A percentile compares a stretch with the other conserved stretches of the same genome.
Conservation (phyloP, 495 filamentous ascomycete species). For the Terfezia boudieri region DNA sequence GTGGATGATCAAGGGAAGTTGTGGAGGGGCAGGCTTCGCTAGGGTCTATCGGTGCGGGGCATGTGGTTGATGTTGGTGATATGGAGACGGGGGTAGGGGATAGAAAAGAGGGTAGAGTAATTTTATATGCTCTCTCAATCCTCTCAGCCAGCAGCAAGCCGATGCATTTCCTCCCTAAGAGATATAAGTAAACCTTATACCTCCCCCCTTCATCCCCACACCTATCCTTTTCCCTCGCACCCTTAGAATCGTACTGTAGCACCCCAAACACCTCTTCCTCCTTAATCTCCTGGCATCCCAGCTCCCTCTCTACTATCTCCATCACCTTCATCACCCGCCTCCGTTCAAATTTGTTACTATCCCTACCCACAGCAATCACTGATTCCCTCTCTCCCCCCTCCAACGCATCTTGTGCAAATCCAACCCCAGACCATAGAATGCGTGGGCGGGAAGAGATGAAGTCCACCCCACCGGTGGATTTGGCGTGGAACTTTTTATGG, state of each 20-base stretch:
- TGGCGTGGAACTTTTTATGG: conserved; percentile 46
- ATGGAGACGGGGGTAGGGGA: not conserved
- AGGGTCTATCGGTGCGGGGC: not conserved
- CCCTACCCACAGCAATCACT: not conserved
- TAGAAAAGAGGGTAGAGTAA: conserved; percentile 1
- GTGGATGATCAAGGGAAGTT: not conserved
- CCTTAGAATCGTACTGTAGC: conserved; percentile 7
- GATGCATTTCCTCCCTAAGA: conserved; percentile 40
- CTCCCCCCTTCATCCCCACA: conserved; percentile 23
- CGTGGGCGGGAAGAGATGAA: conserved; percentile 32
- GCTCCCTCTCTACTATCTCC: conserved; percentile 42
- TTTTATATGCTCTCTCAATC: conserved; percentile 31
- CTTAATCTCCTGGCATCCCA: conserved; percentile 38
- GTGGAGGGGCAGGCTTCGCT: not conserved
- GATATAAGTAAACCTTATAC: conserved; percentile 42
- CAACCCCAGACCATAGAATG: conserved; percentile 11
- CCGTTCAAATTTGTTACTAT: conserved; percentile 23
- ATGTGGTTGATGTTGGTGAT: not conserved
- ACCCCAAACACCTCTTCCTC: conserved; percentile 36
- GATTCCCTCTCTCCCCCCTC: conserved; percentile 5
- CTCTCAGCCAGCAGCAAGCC: conserved; percentile 44
- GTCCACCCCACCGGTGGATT: conserved; percentile 41
- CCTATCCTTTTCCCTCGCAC: conserved; percentile 22
- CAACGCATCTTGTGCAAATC: not conserved
- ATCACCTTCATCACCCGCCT: conserved; percentile 38